Base-by-base conservation (phyloP, 2,329 filamentous ascomycete genomes). In the Plenodomus biglobosus region DNA sequence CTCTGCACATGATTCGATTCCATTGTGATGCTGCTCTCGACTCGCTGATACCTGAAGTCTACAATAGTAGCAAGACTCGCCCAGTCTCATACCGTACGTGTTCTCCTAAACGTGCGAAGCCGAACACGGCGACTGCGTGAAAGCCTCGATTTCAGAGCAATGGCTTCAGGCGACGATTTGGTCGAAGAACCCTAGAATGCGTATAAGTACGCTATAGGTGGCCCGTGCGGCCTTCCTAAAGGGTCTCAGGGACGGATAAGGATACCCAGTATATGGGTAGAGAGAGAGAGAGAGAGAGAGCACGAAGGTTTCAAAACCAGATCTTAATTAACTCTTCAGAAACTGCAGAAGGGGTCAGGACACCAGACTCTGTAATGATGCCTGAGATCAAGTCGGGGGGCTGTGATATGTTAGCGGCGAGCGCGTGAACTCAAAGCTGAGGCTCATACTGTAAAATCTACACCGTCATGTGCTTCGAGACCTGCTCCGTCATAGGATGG, bases 361-460 rank as follows among this genome's bases (percentile, higher is more conserved):
- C 82, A 38, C 87, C 87, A 42, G 84, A 84, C 69, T 92, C 88
- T 1, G 87, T 91, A 59, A 91, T 86, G 58, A 91, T 82, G 22
- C 85, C 85, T 8, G 84, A 84, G 53, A 91, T 86, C 27, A 88
- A 71, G 40, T 84, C 79, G 2, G 86, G 86, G 6, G 86, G 85
- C 77, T 87, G 30, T n/a, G 32, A 1, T 38, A 4, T 39, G 11
- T 62, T 42, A 61, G 55, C 22, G 36, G 2, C 18, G 7, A 1
- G 35, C 2, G 8, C 20, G 15, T 1, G 8, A 3, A 1, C 15
- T 8, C 13, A 2, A 13, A 0, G 17, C 5, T 13, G 19, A 13
- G 38, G 15, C 32, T 64, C 80, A 56, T 70, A 86, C 85, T 1
- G 86, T 88, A 59, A 86, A 88, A 60, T 92, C 87, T 3, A 91